Conservation (phyloP, 176 grass and related monocot species). For the Musa beccarii region DNA sequence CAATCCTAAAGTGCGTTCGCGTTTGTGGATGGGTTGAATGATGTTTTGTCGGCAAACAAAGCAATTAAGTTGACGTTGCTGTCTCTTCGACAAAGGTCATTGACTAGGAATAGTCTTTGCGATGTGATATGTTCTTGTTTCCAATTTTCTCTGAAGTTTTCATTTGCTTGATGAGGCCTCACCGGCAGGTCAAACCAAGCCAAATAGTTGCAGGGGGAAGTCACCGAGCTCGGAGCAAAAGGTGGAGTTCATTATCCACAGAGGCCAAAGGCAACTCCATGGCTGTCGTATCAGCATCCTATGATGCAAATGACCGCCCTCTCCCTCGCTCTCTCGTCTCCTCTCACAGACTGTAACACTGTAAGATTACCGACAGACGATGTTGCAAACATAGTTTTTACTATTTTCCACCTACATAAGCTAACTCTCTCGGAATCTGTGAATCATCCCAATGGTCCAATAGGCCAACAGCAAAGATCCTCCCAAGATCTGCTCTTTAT, state of each 20-base stretch:
- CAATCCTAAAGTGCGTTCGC: no score
- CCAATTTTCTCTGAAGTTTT: background rate
- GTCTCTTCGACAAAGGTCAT: no score
- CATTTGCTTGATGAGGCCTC: background rate
- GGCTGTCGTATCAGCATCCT: no score
- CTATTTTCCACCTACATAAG: background rate
- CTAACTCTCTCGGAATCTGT: no score
- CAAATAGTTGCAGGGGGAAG: background rate
- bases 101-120: no score
- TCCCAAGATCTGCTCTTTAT: background rate
- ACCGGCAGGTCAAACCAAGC: background rate
- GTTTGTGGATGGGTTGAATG: no score
- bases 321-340: background rate
- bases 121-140: background rate
- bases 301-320: background rate
- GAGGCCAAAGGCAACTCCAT: background rate
- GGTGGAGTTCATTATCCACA: background rate
- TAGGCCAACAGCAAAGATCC: constrained; percentile 5
- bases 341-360: background rate
- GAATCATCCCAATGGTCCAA: background rate
- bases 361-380: no score
- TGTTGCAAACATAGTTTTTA: background rate
- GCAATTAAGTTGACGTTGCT: no score
- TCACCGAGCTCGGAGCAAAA: background rate
- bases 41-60: no score